phyloP scores from a whole-genome alignment of 805 yeast genomes.

The Starmerella lactis-condensi region DNA sequence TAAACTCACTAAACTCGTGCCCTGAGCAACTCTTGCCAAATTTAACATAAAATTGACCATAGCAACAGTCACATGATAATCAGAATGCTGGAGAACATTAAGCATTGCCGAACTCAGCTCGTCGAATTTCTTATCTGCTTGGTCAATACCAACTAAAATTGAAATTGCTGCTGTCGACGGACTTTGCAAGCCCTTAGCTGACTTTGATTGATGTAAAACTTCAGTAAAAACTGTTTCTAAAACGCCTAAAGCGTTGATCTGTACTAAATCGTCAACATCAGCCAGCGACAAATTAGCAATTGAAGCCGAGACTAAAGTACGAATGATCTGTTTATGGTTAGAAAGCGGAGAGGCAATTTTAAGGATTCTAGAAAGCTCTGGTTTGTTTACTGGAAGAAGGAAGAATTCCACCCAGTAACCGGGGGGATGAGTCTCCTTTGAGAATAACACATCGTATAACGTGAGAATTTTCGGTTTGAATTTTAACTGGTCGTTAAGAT shows the following conservation, averaged over 20 bases:
- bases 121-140: constrained; percentile 19
- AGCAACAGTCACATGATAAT: constrained; percentile 3
- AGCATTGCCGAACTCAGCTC: constrained; percentile 19
- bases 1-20: constrained; percentile 21
- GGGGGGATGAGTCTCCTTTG: constrained; percentile 11
- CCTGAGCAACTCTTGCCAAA: constrained; percentile 20
- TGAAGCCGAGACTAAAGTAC: constrained; percentile 14
- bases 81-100: constrained; percentile 16
- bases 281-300: constrained; percentile 15
- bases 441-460: constrained; percentile 21
- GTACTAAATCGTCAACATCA: constrained; percentile 4
- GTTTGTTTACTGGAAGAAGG: constrained; percentile 17
- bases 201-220: constrained; percentile 2
- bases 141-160: constrained; percentile 23
- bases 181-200: constrained; percentile 2
- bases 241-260: constrained; percentile 6
- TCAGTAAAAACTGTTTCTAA: constrained; percentile 6
- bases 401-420: constrained; percentile 24
- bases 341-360: constrained; percentile 14
- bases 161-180: constrained; percentile 3
- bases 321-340: constrained; percentile 15
- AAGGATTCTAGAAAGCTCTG: constrained; percentile 10
- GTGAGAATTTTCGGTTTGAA: constrained; percentile 22
- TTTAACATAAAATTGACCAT: constrained; percentile 14
- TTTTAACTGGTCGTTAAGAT: constrained; percentile 12